Evolutionary conservation across 305 asterid species (phyloP).

Genomic region (Fraxinus platypoda): DNA sequence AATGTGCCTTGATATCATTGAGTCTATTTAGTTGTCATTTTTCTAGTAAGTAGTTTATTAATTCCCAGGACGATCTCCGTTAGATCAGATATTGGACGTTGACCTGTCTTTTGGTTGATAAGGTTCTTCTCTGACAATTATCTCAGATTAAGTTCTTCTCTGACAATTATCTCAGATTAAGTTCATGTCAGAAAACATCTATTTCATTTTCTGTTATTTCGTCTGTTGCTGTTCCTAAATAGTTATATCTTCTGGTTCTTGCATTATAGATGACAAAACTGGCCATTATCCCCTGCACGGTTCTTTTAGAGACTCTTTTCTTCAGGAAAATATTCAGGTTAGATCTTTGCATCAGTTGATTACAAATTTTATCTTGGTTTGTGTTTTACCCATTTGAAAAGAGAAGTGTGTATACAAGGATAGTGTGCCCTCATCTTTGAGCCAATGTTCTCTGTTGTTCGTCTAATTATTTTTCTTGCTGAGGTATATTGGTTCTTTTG

Average conservation of each 20-base stretch:
- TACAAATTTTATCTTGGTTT: constrained; percentile 2
- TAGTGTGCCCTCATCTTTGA: not conserved
- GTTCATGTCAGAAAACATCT: constrained; percentile 9
- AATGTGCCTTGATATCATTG: constrained; percentile 1
- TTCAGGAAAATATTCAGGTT: constrained; percentile 66
- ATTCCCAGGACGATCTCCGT: not conserved
- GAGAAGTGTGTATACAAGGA: not conserved
- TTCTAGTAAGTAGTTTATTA: not conserved
- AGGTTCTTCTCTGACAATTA: constrained; percentile 9
- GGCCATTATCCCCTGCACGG: constrained; percentile 75
- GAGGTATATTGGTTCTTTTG: not conserved
- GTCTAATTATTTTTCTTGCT: not conserved
- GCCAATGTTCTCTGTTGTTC: not conserved
- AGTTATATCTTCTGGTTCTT: constrained; percentile 17
- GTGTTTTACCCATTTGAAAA: not conserved
- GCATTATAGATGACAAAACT: constrained; percentile 65
- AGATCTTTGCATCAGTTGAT: constrained; percentile 20
- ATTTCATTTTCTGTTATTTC: not conserved
- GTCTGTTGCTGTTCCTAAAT: constrained; percentile 16
- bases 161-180: constrained; percentile 2
- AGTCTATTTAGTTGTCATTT: not conserved
- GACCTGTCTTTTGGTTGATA: not conserved
- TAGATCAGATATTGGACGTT: not conserved
- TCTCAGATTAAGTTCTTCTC: constrained; percentile 11
- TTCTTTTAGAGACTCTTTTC: constrained; percentile 68